Evolutionary conservation across 257 asterid genomes (phyloP).

Genomic region (Plectranthus barbatus): DNA sequence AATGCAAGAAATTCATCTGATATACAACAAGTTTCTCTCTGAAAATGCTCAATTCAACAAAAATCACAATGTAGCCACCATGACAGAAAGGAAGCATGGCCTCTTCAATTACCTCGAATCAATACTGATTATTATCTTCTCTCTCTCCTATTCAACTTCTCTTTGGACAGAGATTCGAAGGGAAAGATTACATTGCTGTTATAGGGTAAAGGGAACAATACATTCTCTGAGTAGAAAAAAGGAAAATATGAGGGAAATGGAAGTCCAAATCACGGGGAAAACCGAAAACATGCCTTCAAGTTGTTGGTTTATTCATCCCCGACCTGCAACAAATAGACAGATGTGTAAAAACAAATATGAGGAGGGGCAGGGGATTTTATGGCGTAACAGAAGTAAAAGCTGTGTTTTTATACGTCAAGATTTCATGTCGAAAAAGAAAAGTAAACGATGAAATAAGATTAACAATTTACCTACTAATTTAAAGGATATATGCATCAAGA

Average conservation of each 20-base stretch:
- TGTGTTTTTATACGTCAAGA: no score
- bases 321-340: constrained; percentile 24
- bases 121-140: constrained; percentile 6
- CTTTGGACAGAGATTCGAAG: constrained; percentile 1
- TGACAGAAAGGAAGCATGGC: not conserved
- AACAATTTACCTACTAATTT: no score
- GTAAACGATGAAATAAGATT: no score
- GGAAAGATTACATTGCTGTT: constrained; percentile 13
- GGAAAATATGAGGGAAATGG: constrained; percentile 14
- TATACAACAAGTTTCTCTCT: no score
- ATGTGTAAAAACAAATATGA: no score
- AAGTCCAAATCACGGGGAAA: not conserved
- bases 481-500: no score
- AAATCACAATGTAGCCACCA: not conserved
- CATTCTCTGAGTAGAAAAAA: constrained; percentile 15
- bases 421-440: no score
- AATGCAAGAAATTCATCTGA: not conserved
- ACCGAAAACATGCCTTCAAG: not conserved
- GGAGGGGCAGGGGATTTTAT: no score
- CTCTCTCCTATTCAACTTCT: constrained; percentile 5
- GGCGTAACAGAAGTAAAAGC: no score
- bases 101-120: not conserved
- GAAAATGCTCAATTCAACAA: not conserved
- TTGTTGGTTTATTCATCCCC: constrained; percentile 25
- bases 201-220: not conserved